Evolutionary conservation across 495 filamentous ascomycete species (phyloP).

Genomic region (Oleoguttula mirabilis): DNA sequence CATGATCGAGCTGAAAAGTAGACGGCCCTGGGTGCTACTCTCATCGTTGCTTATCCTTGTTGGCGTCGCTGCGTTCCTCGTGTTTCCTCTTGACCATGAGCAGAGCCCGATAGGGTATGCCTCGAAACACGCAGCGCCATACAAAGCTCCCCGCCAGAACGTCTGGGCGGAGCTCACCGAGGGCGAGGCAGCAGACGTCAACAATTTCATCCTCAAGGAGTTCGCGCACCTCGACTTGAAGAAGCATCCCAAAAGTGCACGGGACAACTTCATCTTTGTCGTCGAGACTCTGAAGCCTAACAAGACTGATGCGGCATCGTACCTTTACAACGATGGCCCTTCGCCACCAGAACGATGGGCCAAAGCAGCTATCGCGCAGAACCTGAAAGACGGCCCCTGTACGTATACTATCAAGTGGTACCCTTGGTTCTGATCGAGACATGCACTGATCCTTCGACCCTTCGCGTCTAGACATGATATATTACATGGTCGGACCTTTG

Average conservation of each 20-base stretch:
- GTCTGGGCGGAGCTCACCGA: conserved; percentile 17
- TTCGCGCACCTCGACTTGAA: conserved; percentile 16
- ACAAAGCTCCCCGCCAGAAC: conserved; percentile 16
- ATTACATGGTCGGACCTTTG: conserved; percentile 38
- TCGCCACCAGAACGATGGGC: conserved; percentile 35
- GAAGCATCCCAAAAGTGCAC: conserved; percentile 12
- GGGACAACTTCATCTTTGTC: conserved; percentile 22
- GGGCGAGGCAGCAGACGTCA: conserved; percentile 12
- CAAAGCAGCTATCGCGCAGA: conserved; percentile 34
- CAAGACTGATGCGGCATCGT: conserved; percentile 39
- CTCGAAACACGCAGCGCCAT: not conserved
- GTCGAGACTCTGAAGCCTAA: conserved; percentile 41
- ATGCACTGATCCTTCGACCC: too few relatives aligned
- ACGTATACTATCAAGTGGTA: too few relatives aligned
- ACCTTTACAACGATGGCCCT: conserved; percentile 30
- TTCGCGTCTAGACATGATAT: too few relatives aligned
- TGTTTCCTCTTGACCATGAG: not conserved
- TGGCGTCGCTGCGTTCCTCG: not conserved
- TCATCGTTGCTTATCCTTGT: not conserved
- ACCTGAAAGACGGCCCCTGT: conserved; percentile 32
- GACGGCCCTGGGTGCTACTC: not conserved
- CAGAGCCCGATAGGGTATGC: not conserved
- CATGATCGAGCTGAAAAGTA: not conserved
- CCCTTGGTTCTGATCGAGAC: too few relatives aligned
- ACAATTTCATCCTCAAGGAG: conserved; percentile 15